These are phyloP conservation scores for Candida qinlingensis DNA, from an alignment of 805 yeast species.

Conservation along the genomic window DNA sequence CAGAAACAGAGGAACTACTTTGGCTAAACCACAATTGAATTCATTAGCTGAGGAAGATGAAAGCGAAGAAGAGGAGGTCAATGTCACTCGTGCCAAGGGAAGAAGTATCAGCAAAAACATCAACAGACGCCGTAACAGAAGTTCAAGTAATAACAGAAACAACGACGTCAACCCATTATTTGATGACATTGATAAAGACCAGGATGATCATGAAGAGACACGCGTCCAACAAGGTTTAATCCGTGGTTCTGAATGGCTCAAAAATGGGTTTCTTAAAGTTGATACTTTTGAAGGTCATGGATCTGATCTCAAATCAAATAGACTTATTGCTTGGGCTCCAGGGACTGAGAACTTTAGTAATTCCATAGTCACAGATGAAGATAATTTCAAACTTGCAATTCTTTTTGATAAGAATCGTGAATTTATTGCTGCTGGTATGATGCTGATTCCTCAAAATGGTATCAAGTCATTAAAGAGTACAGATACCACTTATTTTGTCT, in stretches of 20 bases:
- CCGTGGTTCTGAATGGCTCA: slow-evolving; percentile 50
- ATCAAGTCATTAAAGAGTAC: slow-evolving; percentile 56
- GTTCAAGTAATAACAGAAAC: slow-evolving; percentile 17
- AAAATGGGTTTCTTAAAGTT: slow-evolving; percentile 33
- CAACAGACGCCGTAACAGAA: not conserved
- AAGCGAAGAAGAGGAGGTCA: slow-evolving; percentile 17
- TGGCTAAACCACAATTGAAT: not conserved
- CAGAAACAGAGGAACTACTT: slow-evolving; percentile 2
- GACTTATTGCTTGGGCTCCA: slow-evolving; percentile 64
- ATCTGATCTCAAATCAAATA: slow-evolving; percentile 35
- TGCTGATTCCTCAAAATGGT: slow-evolving; percentile 59
- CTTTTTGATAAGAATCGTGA: slow-evolving; percentile 59
- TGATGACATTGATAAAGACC: slow-evolving; percentile 18
- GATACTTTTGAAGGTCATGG: slow-evolving; percentile 51
- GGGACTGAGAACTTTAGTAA: slow-evolving; percentile 43
- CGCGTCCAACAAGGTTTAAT: slow-evolving; percentile 25
- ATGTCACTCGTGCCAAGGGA: slow-evolving; percentile 7
- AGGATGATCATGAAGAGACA: slow-evolving; percentile 17
- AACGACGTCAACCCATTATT: slow-evolving; percentile 1
- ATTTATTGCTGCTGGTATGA: slow-evolving; percentile 67
- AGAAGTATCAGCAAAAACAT: not conserved
- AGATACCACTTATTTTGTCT: slow-evolving; percentile 60
- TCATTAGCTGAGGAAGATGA: slow-evolving; percentile 19
- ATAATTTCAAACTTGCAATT: slow-evolving; percentile 57
- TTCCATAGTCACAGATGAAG: slow-evolving; percentile 35